Evolutionary conservation across 148 eudicot genomes (phyloP).

Genomic region (Cornus controversa): DNA sequence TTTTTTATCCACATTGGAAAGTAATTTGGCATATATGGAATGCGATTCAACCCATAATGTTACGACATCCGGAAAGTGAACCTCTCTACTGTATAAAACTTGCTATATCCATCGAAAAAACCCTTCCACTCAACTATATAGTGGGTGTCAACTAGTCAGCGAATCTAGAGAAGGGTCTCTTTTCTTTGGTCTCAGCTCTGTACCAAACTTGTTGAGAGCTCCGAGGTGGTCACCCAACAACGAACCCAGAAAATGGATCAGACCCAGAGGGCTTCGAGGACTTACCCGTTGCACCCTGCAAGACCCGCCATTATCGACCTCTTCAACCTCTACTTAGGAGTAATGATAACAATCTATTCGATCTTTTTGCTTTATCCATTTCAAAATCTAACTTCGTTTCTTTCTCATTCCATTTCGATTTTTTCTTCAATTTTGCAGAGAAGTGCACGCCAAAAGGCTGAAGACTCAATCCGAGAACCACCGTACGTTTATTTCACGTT

Average conservation of each 20-base stretch:
- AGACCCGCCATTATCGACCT: slow-evolving; percentile 66
- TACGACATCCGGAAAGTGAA: too few relatives aligned
- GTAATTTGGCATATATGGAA: too few relatives aligned
- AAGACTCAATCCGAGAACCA: slow-evolving; percentile 63
- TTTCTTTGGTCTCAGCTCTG: too few relatives aligned
- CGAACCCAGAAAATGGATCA: slow-evolving; percentile 37
- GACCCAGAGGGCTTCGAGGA: slow-evolving; percentile 55
- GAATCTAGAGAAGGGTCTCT: not conserved
- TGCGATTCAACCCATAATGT: too few relatives aligned
- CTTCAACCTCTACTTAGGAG: slow-evolving; percentile 86
- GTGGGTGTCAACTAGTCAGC: not conserved
- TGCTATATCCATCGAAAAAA: too few relatives aligned
- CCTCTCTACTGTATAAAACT: too few relatives aligned
- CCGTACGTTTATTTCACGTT: slow-evolving; percentile 57
- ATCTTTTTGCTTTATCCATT: not conserved
- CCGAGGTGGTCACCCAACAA: not conserved
- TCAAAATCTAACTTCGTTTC: not conserved
- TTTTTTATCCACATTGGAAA: too few relatives aligned
- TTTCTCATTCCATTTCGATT: not conserved
- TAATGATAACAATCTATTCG: slow-evolving; percentile 7
- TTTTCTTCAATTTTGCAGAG: slow-evolving; percentile 41
- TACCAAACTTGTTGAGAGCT: not conserved
- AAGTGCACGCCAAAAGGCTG: slow-evolving; percentile 56
- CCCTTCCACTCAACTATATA: too few relatives aligned
- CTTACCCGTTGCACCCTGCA: slow-evolving; percentile 69